Percentiles rank a stretch among this genome's conserved stretches.
phyloP scores from a whole-genome alignment of 2,329 filamentous ascomycete species.

The Escovopsis sp. region DNA sequence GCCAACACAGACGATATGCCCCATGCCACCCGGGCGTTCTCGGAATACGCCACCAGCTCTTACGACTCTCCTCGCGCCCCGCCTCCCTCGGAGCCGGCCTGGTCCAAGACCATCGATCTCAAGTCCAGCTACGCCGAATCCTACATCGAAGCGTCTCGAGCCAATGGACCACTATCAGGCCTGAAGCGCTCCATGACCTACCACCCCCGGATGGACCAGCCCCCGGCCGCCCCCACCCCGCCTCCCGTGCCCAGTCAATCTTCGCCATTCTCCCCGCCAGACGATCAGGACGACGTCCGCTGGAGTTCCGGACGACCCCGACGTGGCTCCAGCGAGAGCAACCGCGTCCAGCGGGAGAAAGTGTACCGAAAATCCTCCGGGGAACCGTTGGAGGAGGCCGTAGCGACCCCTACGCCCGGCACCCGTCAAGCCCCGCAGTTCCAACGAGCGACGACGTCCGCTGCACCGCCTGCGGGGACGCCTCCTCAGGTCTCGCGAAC shows the following conservation, averaged over 20 bases:
- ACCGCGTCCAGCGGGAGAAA: slow-evolving; percentile 12
- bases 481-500: slow-evolving; percentile 20
- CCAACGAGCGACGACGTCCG: slow-evolving; percentile 12
- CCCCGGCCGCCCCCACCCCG: slow-evolving; percentile 20
- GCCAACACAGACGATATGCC: slow-evolving; percentile 17
- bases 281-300: slow-evolving; percentile 17
- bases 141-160: slow-evolving; percentile 19
- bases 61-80: slow-evolving; percentile 3
- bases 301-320: slow-evolving; percentile 19
- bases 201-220: slow-evolving; percentile 11
- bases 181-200: slow-evolving; percentile 11
- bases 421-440: slow-evolving; percentile 14
- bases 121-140: slow-evolving; percentile 11
- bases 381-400: slow-evolving; percentile 18
- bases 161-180: slow-evolving; percentile 7
- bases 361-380: slow-evolving; percentile 16
- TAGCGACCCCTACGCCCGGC: slow-evolving; percentile 15
- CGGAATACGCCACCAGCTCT: slow-evolving; percentile 2
- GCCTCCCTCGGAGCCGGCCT: slow-evolving; percentile 11
- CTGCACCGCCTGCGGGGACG: slow-evolving; percentile 14
- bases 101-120: slow-evolving; percentile 4
- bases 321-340: slow-evolving; percentile 17
- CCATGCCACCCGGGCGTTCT: slow-evolving; percentile 1
- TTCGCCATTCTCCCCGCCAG: slow-evolving; percentile 14
- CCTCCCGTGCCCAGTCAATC: slow-evolving; percentile 15